Base-by-base conservation (phyloP, 1,284 basidiomycete species). In the Fomitopsis betulina region DNA sequence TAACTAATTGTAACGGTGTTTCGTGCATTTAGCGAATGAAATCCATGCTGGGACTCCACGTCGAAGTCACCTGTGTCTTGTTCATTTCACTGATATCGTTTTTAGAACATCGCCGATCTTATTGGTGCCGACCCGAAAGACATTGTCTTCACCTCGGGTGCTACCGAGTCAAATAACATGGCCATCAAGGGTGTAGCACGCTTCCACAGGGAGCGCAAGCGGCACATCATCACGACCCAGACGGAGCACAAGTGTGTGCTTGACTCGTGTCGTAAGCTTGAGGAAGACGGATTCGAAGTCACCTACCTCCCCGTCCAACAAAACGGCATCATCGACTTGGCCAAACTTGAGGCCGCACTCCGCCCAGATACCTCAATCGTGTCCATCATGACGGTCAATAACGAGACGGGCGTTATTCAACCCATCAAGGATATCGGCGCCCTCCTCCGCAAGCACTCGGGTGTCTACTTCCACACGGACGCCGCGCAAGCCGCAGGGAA, bases 221-320 rank as follows among this genome's bases (percentile, higher is more conserved):
- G 78, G 67, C 95, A 97, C 70, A 83, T 97, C 54, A 95, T 96
- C 65, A 96, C 94, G 1, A 91, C 89, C 0, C 94, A 96, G 69
- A 96, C 94, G 7, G 97, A 99, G 75, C 97, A 99, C 79, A 99
- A 99, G 82, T 99, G 97, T 72, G 97, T 99, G 0, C 83, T 99
- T 51, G 97, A 99, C 75, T 98, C 96, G 13, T 99, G 96, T 77
- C 86, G 97, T 69, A 93, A 92, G 72, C 84, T 99, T 8, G 86
- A 93, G 52, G 95, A 98, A 72, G 95, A 98, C 76, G 97, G 96
- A 8, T 99, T 98, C 72, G 96, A 99, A 60, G 83, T 99, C 58
- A 99, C 97, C 8, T 99, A 99, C 75, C 83, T 99, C 17, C 95
- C 97, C 2, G 97, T 99, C 15, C 84, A 93, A 69, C 73, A 80